These are phyloP conservation scores for Komagataella pastoris DNA, from an alignment of 805 yeast genomes.

Conservation along the genomic window DNA sequence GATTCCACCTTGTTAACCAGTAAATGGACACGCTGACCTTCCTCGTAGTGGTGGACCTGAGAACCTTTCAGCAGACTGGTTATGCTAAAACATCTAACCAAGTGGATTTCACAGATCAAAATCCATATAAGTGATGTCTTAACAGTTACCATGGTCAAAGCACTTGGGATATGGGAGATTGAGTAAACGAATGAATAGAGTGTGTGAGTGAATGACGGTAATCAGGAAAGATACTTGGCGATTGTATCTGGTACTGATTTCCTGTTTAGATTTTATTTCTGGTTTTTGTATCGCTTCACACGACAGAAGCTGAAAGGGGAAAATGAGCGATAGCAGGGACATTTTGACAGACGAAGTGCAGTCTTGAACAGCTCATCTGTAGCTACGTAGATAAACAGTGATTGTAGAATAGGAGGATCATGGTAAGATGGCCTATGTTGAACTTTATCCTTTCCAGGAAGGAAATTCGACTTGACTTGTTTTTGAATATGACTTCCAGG, in stretches of 20 bases:
- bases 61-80: background rate
- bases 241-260: background rate
- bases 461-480: too few relatives aligned
- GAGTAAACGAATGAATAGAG: background rate
- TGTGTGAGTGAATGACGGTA: background rate
- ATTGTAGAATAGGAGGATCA: too few relatives aligned
- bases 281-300: background rate
- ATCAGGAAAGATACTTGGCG: background rate
- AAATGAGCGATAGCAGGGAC: too few relatives aligned
- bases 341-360: too few relatives aligned
- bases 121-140: background rate
- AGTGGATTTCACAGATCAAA: background rate
- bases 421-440: too few relatives aligned
- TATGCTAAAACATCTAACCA: background rate
- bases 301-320: too few relatives aligned
- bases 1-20: slow-evolving; percentile 71
- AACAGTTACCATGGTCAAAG: background rate
- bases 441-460: too few relatives aligned
- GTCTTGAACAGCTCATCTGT: too few relatives aligned
- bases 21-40: slow-evolving; percentile 53
- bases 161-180: background rate
- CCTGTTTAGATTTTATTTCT: background rate
- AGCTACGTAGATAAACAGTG: too few relatives aligned
- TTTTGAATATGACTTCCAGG: too few relatives aligned
- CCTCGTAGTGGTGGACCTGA: slow-evolving; percentile 14